Evolutionary conservation across 2,329 filamentous ascomycete genomes (phyloP).

Genomic region (Curvularia spicifera): DNA sequence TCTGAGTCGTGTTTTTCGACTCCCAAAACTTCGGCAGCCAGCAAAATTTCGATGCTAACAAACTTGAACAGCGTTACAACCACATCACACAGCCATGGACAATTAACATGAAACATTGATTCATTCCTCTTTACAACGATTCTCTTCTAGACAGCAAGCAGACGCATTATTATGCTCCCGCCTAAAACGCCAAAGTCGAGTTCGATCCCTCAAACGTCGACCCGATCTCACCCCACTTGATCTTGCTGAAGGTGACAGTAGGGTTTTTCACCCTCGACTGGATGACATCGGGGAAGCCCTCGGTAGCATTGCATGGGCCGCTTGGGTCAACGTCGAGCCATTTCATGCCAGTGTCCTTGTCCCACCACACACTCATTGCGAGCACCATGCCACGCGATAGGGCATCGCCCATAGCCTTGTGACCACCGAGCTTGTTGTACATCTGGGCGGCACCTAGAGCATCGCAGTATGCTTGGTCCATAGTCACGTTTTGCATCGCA

Average conservation of each 20-base stretch:
- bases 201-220: conserved; percentile 53
- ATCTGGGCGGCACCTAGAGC: conserved; percentile 29
- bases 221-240: conserved; percentile 66
- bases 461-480: conserved; percentile 42
- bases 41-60: background rate
- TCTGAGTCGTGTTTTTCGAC: background rate
- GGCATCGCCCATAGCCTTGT: conserved; percentile 55
- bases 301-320: conserved; percentile 62
- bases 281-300: conserved; percentile 60
- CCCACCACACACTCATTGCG: conserved; percentile 63
- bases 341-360: conserved; percentile 60
- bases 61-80: background rate
- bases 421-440: conserved; percentile 51
- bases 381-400: conserved; percentile 61
- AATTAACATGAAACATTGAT: background rate
- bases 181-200: background rate
- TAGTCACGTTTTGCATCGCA: conserved; percentile 48
- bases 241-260: conserved; percentile 62
- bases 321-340: conserved; percentile 62
- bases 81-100: background rate
- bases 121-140: background rate
- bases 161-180: background rate
- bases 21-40: background rate
- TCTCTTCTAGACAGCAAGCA: background rate
- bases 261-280: conserved; percentile 56